A percentile compares a stretch with the other conserved stretches of the same genome.
phyloP scores from a whole-genome alignment of 1,139 yeast species.

The Yamadazyma triangularis region DNA sequence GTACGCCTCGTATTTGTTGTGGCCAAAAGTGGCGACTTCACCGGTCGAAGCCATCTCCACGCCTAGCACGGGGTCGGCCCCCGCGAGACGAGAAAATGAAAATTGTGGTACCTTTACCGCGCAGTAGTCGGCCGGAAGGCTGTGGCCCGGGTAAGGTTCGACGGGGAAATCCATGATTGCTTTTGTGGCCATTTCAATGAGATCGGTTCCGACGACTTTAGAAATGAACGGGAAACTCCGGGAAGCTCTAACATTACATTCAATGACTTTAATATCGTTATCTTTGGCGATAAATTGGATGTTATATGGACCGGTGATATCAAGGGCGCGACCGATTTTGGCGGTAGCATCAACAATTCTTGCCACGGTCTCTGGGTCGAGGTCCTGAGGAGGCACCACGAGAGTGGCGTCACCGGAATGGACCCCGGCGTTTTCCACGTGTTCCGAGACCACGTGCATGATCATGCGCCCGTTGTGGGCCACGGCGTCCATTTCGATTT shows the following conservation, averaged over 20 bases:
- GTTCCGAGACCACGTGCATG: constrained; percentile 98
- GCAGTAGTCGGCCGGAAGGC: constrained; percentile 88
- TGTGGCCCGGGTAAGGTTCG: constrained; percentile 83
- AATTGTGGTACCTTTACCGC: constrained; percentile 98
- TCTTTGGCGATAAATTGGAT: constrained; percentile 94
- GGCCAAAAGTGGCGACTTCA: constrained; percentile 98
- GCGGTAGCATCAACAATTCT: constrained; percentile 95
- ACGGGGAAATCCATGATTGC: constrained; percentile 90
- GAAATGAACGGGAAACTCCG: constrained; percentile 99
- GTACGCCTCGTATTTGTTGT: constrained; percentile 94
- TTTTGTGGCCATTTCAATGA: constrained; percentile 96
- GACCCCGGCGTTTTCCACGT: constrained; percentile 98
- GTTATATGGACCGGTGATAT: constrained; percentile 97
- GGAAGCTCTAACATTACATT: constrained; percentile 97
- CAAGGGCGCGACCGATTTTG: constrained; percentile 91
- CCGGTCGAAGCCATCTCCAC: constrained; percentile 99
- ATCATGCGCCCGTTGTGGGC: constrained; percentile 92
- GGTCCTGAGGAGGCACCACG: constrained; percentile 95
- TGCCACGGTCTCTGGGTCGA: constrained; percentile 85
- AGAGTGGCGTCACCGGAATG: constrained; percentile 99
- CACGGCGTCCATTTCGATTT: constrained; percentile 98
- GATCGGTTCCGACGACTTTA: constrained; percentile 93
- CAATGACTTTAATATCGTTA: constrained; percentile 90
- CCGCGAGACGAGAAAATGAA: constrained; percentile 95
- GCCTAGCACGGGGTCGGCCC: constrained; percentile 98